A percentile compares a stretch with the other conserved stretches of the same genome.
phyloP scores from a whole-genome alignment of 768 basidiomycete genomes.

The Cystobasidium ongulense region DNA sequence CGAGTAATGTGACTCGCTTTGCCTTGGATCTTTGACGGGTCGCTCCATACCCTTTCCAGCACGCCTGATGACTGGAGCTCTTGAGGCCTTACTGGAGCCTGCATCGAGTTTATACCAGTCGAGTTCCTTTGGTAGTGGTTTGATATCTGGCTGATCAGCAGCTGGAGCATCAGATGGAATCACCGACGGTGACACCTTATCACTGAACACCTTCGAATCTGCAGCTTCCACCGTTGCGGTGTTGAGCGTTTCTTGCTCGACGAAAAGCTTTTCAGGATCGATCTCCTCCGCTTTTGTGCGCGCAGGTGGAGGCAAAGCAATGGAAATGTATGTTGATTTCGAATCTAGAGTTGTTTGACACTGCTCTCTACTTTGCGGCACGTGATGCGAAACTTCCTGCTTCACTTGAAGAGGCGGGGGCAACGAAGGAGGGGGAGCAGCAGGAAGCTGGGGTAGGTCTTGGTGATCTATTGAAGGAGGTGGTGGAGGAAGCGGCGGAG shows the following conservation, averaged over 20 bases:
- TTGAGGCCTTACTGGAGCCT: constrained; percentile 26
- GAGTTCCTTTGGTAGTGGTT: background rate
- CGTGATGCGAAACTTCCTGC: background rate
- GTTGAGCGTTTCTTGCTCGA: background rate
- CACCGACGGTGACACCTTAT: no score
- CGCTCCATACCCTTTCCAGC: constrained; percentile 55
- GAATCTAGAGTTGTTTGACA: background rate
- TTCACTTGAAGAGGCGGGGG: background rate
- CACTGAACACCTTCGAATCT: no score
- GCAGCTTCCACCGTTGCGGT: no score
- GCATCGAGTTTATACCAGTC: background rate
- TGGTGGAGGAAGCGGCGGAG: background rate
- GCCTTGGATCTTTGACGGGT: constrained; percentile 56
- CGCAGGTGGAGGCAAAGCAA: background rate
- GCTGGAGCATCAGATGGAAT: no score
- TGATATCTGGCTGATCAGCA: background rate
- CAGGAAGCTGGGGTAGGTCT: no score
- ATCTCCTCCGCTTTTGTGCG: background rate
- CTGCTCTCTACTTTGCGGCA: background rate
- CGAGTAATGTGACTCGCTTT: constrained; percentile 44
- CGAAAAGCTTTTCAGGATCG: background rate
- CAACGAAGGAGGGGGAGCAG: background rate
- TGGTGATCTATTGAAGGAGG: no score
- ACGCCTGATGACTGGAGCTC: constrained; percentile 42
- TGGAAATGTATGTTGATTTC: background rate